These are phyloP conservation scores for Neodidymelliopsis sp. DNA, from an alignment of 2,329 filamentous ascomycete genomes.

Conservation along the genomic window DNA sequence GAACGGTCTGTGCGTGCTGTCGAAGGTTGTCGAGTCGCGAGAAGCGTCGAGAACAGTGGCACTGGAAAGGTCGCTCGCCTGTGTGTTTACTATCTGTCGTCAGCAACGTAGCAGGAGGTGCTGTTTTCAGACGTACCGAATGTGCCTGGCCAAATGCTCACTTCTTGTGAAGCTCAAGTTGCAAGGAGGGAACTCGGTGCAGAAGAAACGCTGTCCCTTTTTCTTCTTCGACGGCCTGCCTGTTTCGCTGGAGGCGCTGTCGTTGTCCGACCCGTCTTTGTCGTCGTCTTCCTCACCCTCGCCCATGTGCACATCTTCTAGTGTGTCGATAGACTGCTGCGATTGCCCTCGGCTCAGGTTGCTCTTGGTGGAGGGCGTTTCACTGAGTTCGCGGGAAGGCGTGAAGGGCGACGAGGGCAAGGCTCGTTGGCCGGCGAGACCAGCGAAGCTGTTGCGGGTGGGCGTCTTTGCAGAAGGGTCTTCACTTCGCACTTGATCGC, in stretches of 20 bases:
- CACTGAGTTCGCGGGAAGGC: conserved; percentile 56
- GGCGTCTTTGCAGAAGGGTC: conserved; percentile 65
- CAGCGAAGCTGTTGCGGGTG: conserved; percentile 63
- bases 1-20: conserved; percentile 96
- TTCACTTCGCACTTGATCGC: conserved; percentile 48
- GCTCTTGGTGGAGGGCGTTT: conserved; percentile 45
- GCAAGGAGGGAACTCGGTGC: conserved; percentile 92
- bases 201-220: conserved; percentile 95
- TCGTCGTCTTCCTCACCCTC: conserved; percentile 76
- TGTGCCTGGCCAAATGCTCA: conserved; percentile 93
- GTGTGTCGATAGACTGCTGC: conserved; percentile 68
- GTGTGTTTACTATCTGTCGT: conserved; percentile 80
- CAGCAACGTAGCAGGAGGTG: conserved; percentile 27
- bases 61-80: conserved; percentile 94
- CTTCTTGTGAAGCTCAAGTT: conserved; percentile 94
- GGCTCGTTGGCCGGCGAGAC: conserved; percentile 56
- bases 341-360: conserved; percentile 64
- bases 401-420: conserved; percentile 53
- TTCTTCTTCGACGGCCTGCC: conserved; percentile 90
- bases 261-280: conserved; percentile 57
- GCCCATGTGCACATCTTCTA: conserved; percentile 79
- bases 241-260: conserved; percentile 62
- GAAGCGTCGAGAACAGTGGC: conserved; percentile 91
- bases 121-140: conserved; percentile 67
- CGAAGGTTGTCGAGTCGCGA: conserved; percentile 93